Base-by-base conservation (phyloP, 1,284 basidiomycete species). In the Sanguinoderma infundibulare region DNA sequence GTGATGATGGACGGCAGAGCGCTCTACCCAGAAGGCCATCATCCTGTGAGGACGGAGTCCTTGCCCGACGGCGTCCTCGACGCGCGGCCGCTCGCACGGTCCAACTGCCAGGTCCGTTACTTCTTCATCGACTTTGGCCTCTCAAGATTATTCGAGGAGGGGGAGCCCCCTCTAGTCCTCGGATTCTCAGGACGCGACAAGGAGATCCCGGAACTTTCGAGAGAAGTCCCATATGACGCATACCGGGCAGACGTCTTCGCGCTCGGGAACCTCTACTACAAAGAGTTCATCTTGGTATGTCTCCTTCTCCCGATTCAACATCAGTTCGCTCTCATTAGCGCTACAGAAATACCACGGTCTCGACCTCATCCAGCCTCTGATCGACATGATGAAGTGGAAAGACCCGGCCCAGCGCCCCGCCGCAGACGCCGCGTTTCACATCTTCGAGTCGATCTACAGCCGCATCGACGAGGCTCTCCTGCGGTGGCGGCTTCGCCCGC, bases 71-170 rank as follows among this genome's bases (percentile, higher is more conserved):
- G 44, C 0, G 28, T 64, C 1, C 36, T 52, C 14, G 42, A 55
- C 0, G 47, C 59, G 1, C 3, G 35, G 3, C 54, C 56, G 0
- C 56, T 64, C 1, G 39, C 67, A 0, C 57, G 72, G 0, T 51
- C 55, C 0, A 63, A 60, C 2, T 40, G 32, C 3, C 35, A 54
- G 0, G 66, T 74, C 9, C 63, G 55, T 10, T 75, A 75, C 59
- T 71, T 65, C 50, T 70, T 70, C 55, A 72, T 72, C 28, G 73
- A 74, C 57, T 74, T 73, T 39, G 72, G 70, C 0, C 60, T 74
- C 0, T 71, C 73, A 0, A 22, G 49, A 0, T 44, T 36, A 1
- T 71, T 68, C 28, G 20, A 49, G 0, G 51, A 46, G 2, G 66
- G 62, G 0, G 52, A 56, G 2, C 38, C 67, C 3, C 36, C 57